Evolutionary conservation across 139 green algal genomes (phyloP).

Genomic region (Chlorella vulgaris): DNA sequence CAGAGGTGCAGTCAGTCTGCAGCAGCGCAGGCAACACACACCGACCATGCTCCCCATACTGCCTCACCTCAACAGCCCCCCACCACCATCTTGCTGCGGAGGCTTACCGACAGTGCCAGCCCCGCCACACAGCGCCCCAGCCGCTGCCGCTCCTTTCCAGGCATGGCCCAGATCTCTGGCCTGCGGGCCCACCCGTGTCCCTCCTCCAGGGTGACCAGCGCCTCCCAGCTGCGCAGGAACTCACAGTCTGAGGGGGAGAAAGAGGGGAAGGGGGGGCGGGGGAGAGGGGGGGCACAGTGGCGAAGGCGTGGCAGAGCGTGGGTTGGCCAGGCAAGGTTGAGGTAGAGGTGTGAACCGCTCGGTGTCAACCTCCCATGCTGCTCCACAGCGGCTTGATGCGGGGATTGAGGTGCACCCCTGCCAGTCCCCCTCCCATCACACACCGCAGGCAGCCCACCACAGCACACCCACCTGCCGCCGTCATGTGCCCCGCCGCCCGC

Average conservation of each 20-base stretch:
- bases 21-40: no score
- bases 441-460: neutral
- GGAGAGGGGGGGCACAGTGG: neutral
- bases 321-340: no score
- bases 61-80: neutral
- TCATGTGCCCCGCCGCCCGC: conserved; percentile 45
- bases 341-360: no score
- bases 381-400: no score
- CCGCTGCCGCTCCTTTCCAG: conserved; percentile 61
- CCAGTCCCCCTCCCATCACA: no score
- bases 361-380: no score
- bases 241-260: conserved; percentile 22
- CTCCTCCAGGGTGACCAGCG: conserved; percentile 79
- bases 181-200: conserved; percentile 10
- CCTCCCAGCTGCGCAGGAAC: conserved; percentile 75
- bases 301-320: no score
- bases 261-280: neutral
- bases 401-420: no score
- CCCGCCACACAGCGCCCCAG: conserved; percentile 61
- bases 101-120: conserved; percentile 31
- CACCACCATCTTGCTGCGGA: neutral
- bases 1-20: neutral
- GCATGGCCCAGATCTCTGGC: conserved; percentile 70
- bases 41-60: no score
- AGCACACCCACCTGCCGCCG: neutral